Evolutionary conservation across 345 rosid genomes (phyloP).

Genomic region (Stellera chamaejasme): DNA sequence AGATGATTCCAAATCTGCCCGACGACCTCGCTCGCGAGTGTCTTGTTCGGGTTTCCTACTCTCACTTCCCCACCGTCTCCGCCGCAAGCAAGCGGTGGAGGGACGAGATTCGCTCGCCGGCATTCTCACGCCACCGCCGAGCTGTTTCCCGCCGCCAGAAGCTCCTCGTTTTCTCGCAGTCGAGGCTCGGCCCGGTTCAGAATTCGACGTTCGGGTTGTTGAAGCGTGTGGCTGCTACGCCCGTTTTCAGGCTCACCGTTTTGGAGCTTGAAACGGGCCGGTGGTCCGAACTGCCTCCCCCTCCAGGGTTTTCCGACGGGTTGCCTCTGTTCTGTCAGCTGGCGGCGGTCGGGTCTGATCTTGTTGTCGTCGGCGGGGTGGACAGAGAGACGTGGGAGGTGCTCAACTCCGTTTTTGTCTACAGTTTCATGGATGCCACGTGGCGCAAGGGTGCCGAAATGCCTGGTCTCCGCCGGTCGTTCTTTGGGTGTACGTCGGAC

Average conservation of each 20-base stretch:
- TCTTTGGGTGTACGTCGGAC: constrained; percentile 69
- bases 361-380: constrained; percentile 77
- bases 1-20: constrained; percentile 54
- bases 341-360: constrained; percentile 44
- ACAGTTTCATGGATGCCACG: constrained; percentile 33
- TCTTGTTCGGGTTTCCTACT: constrained; percentile 38
- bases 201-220: constrained; percentile 1
- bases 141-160: constrained; percentile 29
- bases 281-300: constrained; percentile 51
- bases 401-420: constrained; percentile 39
- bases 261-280: constrained; percentile 33
- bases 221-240: background rate
- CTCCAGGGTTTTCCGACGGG: constrained; percentile 34
- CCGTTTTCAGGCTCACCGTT: constrained; percentile 2
- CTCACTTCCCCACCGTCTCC: constrained; percentile 28
- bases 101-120: constrained; percentile 36
- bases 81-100: constrained; percentile 59
- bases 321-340: constrained; percentile 63
- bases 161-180: constrained; percentile 50
- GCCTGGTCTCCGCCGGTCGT: constrained; percentile 55
- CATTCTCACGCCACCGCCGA: constrained; percentile 31
- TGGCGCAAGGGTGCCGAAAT: constrained; percentile 66
- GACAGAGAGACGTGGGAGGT: constrained; percentile 59
- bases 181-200: constrained; percentile 21
- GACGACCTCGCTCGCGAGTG: constrained; percentile 55